Conservation (phyloP, 129 eudicot genomes). For the Saussurea involucrata region DNA sequence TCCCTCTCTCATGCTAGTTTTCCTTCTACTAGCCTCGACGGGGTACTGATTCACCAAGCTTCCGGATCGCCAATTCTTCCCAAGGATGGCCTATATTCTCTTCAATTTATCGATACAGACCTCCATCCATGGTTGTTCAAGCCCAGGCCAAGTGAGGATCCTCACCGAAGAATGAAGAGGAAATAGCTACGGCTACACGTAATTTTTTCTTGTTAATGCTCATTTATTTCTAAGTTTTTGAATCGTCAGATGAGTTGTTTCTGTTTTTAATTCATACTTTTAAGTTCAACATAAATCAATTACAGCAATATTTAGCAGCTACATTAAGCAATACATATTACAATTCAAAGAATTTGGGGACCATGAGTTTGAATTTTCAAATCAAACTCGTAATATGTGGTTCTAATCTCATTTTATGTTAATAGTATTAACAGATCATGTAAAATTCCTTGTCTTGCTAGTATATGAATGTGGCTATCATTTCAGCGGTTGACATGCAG, state of each 20-base stretch:
- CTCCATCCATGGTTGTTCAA: conserved; percentile 24
- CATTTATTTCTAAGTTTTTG: not conserved
- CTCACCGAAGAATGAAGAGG: conserved; percentile 36
- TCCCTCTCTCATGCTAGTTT: conserved; percentile 25
- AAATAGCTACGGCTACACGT: conserved; percentile 64
- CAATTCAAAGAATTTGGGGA: not conserved
- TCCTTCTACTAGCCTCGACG: conserved; percentile 13
- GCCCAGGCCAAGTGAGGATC: conserved; percentile 51
- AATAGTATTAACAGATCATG: not conserved
- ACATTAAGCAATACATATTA: not conserved
- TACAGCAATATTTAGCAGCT: not conserved
- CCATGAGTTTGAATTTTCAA: not conserved
- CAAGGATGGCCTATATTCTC: conserved; percentile 1
- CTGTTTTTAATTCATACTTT: not conserved
- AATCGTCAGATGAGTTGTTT: not conserved
- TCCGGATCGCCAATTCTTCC: conserved; percentile 12
- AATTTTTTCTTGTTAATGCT: not conserved
- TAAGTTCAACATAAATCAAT: not conserved
- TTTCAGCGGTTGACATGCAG: conserved; percentile 62
- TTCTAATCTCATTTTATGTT: not conserved
- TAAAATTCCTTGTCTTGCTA: not conserved
- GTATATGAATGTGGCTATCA: not conserved
- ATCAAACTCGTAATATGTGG: not conserved
- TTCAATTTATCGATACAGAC: conserved; percentile 18
- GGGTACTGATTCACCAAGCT: conserved; percentile 11